Base-by-base conservation (phyloP, 768 basidiomycete species). In the Amanita rimosa region DNA sequence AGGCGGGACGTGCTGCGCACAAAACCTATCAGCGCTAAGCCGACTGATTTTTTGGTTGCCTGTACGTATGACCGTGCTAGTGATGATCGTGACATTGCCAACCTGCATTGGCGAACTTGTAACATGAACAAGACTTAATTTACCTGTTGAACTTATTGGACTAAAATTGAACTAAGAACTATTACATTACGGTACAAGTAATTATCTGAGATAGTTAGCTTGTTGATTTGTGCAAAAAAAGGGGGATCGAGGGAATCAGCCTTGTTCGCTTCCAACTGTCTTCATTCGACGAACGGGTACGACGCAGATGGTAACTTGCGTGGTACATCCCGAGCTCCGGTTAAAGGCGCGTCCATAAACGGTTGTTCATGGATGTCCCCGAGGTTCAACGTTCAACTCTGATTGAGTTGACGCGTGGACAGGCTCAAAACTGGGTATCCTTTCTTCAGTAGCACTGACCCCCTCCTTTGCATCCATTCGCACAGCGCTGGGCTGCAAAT, bases 1-100 rank as follows among this genome's bases (percentile, higher is more conserved):
- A 64, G 38, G 50, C 49, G 21, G 55, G 67, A 46, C 63, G 64
- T 35, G 67, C 65, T 36, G 55, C 62, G 17, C 58, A 58, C 58
- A 58, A 27, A 31, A 58, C 17, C 16, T 1, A 52, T 53, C 55
- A 34, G 22, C 19, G 16, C 19, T 37, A 31, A n/a, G 29, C 13
- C 21, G 3, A 13, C 31, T 13, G 14, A 7, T 5, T 17, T 13
- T 13, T 33, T 6, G 22, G 21, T 17, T 33, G 21, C 13, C 29
- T 8, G 31, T 42, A 24, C 3, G 22, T 5, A 29, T 43, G 43
- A n/a, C 29, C 29, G 24, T 41, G 7, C 41, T 17, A 46, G 44
- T 19, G 6, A 17, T 7, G 11, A 24, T 36, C 22, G 29, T 31
- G n/a, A 29, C 10, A 42, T 33, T 31, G 3, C 35, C 7, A 9